A percentile compares a stretch with the other conserved stretches of the same genome.
These are phyloP conservation scores for Reutealis trisperma DNA, from an alignment of 345 rosid species.

Conservation along the genomic window DNA sequence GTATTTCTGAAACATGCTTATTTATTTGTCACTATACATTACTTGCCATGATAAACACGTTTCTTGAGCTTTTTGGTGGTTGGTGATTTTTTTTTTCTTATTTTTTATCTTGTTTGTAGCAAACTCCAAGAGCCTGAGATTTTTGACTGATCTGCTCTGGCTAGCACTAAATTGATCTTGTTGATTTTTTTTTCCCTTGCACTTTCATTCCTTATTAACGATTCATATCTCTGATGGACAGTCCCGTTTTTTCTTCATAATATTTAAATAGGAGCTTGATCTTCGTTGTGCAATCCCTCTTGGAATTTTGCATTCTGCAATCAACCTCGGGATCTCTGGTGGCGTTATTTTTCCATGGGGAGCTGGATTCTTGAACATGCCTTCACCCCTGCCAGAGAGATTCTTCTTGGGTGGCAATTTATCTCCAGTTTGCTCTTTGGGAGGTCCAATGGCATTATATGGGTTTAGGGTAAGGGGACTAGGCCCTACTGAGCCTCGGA, in stretches of 20 bases:
- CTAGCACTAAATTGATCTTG: background rate
- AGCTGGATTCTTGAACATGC: slow-evolving; percentile 48
- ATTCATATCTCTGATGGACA: background rate
- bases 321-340: slow-evolving; percentile 74
- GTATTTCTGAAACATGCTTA: background rate
- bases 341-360: slow-evolving; percentile 86
- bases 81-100: background rate
- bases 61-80: background rate
- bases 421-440: slow-evolving; percentile 74
- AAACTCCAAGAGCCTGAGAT: background rate
- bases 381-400: slow-evolving; percentile 79
- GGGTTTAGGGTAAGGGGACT: slow-evolving; percentile 82
- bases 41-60: background rate
- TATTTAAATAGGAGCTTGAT: slow-evolving; percentile 68
- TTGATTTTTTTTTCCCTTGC: background rate
- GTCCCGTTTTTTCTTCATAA: background rate
- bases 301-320: slow-evolving; percentile 68
- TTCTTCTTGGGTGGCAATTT: slow-evolving; percentile 89
- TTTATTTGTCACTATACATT: background rate
- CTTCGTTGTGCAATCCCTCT: slow-evolving; percentile 81
- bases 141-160: background rate
- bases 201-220: background rate
- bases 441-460: slow-evolving; percentile 83
- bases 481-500: slow-evolving; percentile 78
- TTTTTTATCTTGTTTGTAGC: background rate